Percentiles rank a stretch among this genome's conserved stretches.
These are phyloP conservation scores for Xylariaceae sp. DNA, from an alignment of 2,329 filamentous ascomycete species.

Conservation along the genomic window DNA sequence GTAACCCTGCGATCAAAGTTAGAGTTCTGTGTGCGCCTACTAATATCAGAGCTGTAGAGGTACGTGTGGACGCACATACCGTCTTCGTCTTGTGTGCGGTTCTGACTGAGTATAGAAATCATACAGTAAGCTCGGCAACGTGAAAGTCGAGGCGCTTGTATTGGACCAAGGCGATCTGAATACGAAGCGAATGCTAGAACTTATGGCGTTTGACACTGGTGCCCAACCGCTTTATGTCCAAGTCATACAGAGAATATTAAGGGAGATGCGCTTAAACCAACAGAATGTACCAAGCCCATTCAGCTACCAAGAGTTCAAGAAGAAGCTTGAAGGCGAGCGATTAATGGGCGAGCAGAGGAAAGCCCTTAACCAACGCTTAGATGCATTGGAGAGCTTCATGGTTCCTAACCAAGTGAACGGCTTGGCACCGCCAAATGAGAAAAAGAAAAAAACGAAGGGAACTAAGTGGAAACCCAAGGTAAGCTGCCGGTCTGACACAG, in stretches of 20 bases:
- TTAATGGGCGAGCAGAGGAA: slow-evolving; percentile 47
- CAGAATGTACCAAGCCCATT: slow-evolving; percentile 39
- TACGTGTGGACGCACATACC: slow-evolving; percentile 12
- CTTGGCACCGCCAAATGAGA: neutral
- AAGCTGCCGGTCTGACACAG: neutral
- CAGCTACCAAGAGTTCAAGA: slow-evolving; percentile 48
- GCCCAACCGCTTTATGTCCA: slow-evolving; percentile 55
- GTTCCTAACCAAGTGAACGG: slow-evolving; percentile 25
- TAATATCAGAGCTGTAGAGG: slow-evolving; percentile 42
- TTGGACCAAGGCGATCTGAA: slow-evolving; percentile 52
- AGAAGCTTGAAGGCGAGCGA: slow-evolving; percentile 32
- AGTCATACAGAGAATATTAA: slow-evolving; percentile 51
- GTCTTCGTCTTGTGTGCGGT: neutral
- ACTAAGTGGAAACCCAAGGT: slow-evolving; percentile 32
- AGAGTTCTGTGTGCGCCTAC: slow-evolving; percentile 53
- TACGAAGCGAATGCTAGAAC: slow-evolving; percentile 53
- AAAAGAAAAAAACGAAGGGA: slow-evolving; percentile 11
- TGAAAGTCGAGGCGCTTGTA: slow-evolving; percentile 48
- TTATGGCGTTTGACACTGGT: slow-evolving; percentile 51
- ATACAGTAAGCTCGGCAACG: slow-evolving; percentile 41
- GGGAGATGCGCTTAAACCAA: slow-evolving; percentile 49
- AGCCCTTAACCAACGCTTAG: slow-evolving; percentile 57
- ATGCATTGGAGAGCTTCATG: slow-evolving; percentile 63
- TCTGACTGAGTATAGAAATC: slow-evolving; percentile 31
- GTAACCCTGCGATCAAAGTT: slow-evolving; percentile 41